Base-by-base conservation (phyloP, 176 grass and related monocot species). In the Alloteropsis semialata region DNA sequence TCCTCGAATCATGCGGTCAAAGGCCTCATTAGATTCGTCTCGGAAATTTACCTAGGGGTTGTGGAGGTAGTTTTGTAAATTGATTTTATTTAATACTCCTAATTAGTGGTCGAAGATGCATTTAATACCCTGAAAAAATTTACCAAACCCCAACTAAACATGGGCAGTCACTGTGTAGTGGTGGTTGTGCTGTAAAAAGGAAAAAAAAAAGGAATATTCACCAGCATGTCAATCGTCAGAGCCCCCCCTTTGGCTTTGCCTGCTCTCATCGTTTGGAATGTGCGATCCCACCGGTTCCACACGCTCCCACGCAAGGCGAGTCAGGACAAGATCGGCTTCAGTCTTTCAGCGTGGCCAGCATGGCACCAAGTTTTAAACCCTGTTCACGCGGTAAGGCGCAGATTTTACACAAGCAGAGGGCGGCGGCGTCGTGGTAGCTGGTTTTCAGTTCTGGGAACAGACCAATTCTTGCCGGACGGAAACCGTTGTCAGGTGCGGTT, bases 241-340 rank as follows among this genome's bases (percentile, higher is more conserved):
- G 2, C 3, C 2, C 50, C 3, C 3, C 15, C 13, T 25, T 45
- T 62, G 13, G 13, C 6, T n/a, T n/a, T 75, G 81, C 45, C 33
- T 41, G 33, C 24, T 57, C 61, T 51, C 65, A 32, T 30, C 72
- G n/a, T 29, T 76, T 56, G 60, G 72, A 76, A 56, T 76, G 72
- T 25, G 59, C 33, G 25, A 76, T 67, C 61, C 53, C 10, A 32
- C 22, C 53, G 0, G 10, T 6, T 55, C 50, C 50, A 1, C n/a
- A 37, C 38, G 14, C 57, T 54, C 70, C 11, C 6, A 58, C 14
- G 7, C 12, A 33, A 0, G 8, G 43, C 49, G 43, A 2, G 34
- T 50, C 6, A 61, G 17, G 54, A 24, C 37, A 51, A 18, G 66
- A 81, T 55, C 17, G 21, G 61, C 4, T 19, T 69, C 33, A 32